Evolutionary conservation across 2,329 filamentous ascomycete genomes (phyloP).

Genomic region (Colletotrichum siamense): DNA sequence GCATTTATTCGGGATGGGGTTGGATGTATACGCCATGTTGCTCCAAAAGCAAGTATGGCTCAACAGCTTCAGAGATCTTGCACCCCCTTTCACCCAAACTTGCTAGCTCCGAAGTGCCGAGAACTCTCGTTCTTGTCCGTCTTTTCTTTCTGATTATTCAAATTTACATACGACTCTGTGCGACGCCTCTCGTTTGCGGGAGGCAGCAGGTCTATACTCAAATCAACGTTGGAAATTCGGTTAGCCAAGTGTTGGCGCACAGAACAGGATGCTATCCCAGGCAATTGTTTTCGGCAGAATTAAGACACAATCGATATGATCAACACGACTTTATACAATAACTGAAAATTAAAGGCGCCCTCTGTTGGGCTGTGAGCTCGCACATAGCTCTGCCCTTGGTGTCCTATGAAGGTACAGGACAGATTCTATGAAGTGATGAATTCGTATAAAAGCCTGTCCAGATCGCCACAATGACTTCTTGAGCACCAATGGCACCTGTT

Average conservation of each 20-base stretch:
- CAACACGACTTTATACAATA: not conserved
- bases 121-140: not conserved
- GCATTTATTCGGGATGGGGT: no score
- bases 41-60: not conserved
- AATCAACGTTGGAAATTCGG: not conserved
- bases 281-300: not conserved
- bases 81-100: not conserved
- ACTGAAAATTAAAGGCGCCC: not conserved
- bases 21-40: not conserved
- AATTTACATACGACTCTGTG: not conserved
- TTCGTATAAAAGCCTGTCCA: not conserved
- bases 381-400: accelerated
- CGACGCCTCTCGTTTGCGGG: not conserved
- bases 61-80: not conserved
- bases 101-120: accelerated
- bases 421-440: not conserved
- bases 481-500: not conserved
- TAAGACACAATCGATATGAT: accelerated
- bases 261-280: not conserved
- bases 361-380: not conserved
- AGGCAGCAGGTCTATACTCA: not conserved
- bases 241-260: not conserved
- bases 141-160: not conserved
- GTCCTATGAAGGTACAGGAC: not conserved
- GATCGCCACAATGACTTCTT: not conserved